Base-by-base conservation (phyloP, 495 filamentous ascomycete genomes). In the Parathielavia appendiculata region DNA sequence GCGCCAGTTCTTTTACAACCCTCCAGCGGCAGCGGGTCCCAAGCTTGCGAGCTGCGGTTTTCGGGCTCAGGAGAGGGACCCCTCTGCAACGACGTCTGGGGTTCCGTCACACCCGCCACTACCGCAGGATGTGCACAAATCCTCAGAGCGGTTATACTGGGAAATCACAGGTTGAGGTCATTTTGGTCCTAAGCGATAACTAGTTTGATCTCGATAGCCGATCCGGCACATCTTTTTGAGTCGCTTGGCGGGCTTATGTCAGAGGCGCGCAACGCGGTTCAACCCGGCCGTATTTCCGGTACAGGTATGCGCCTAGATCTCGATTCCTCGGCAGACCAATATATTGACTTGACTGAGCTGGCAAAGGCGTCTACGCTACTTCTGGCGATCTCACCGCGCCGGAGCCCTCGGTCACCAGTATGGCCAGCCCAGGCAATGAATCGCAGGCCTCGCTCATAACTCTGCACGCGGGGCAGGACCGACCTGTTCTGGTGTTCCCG, bases 1-100 rank as follows among this genome's bases (percentile, higher is more conserved):
- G 39, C 23, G 19, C 61, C 39, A 63, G 61, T 57, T 63, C 53
- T 60, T 63, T 63, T 63, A 63, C 57, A 43, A 13, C 50, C 52
- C 57, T 17, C 34, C 54, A 53, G 19, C 45, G 23, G 48, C n/a
- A 14, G 45, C 39, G 51, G 51, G 19, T 44, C 51, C 40, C 44
- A 41, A 59, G 56, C 61, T 32, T 59, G 26, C 51, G 34, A 63
- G 56, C 61, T 19, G 20, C 23, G 26, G 52, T 56, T 17, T 43
- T 57, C 45, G 10, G 49, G 49, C 51, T 54, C 43, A 30, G 34
- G 22, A 60, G 38, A 26, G 38, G 49, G 51, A 43, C 51, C 54
- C 40, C 52, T 56, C 53, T 61, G 49, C 54, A 61, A 39, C 55
- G 34, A 61, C 55, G 54, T 52, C 41, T 61, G 40, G 51, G 35